Percentiles rank a stretch among this genome's conserved stretches.
Evolutionary conservation across 352 stramenopile genomes (phyloP).

Genomic region (Lagenidium giganteum): DNA sequence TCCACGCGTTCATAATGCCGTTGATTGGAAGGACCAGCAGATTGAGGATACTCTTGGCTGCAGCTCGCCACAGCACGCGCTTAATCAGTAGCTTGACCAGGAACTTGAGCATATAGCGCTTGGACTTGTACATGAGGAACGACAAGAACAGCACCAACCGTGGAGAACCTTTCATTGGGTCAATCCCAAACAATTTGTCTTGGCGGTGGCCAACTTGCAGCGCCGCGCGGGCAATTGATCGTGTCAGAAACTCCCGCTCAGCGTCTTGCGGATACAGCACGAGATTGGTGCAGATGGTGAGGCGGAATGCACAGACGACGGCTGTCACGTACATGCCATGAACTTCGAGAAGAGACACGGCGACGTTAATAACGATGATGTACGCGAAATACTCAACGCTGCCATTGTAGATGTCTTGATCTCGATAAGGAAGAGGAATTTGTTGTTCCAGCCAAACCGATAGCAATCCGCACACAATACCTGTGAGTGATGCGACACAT

Average conservation of each 20-base stretch:
- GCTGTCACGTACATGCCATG: constrained; percentile 32
- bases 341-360: constrained; percentile 1
- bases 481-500: not conserved
- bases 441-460: constrained; percentile 3
- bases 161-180: constrained; percentile 43
- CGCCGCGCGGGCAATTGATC: constrained; percentile 34
- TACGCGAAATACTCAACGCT: not conserved
- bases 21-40: constrained; percentile 48
- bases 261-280: constrained; percentile 38
- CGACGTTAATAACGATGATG: not conserved
- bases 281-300: constrained; percentile 36
- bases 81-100: constrained; percentile 60
- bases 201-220: constrained; percentile 40
- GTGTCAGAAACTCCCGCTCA: constrained; percentile 45
- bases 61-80: constrained; percentile 38
- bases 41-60: constrained; percentile 30
- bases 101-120: constrained; percentile 51
- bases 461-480: constrained; percentile 1
- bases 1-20: constrained; percentile 41
- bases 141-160: constrained; percentile 28
- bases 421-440: not conserved
- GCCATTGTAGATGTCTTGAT: constrained; percentile 2
- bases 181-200: constrained; percentile 40
- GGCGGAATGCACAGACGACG: constrained; percentile 30
- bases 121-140: constrained; percentile 44